phyloP scores from a whole-genome alignment of 202 grass and related monocot genomes.

The Setaria viridis region DNA sequence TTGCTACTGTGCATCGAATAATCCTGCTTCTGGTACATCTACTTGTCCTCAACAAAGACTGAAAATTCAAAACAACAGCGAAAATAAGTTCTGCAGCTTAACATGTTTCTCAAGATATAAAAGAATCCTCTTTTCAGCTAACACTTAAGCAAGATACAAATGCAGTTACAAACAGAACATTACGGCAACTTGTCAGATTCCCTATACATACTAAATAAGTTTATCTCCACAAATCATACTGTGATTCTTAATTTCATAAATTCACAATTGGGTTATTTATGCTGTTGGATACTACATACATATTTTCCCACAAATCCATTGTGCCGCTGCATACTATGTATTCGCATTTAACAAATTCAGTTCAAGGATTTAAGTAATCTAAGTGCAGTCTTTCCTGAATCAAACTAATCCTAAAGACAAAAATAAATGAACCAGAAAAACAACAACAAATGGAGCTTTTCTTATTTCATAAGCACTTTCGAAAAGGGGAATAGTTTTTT shows the following conservation, averaged over 20 bases:
- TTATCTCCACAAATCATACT: not conserved
- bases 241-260: not conserved
- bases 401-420: constrained; percentile 18
- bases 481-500: not conserved
- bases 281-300: not conserved
- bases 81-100: constrained; percentile 3
- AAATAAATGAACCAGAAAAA: not conserved
- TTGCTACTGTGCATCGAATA: constrained; percentile 49
- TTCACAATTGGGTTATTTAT: not conserved
- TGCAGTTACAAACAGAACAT: not conserved
- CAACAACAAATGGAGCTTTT: not conserved
- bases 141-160: constrained; percentile 3
- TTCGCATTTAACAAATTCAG: no score
- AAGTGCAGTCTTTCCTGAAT: not conserved
- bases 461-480: not conserved
- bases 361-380: no score
- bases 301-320: not conserved
- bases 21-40: constrained; percentile 51
- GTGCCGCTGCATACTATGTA: not conserved
- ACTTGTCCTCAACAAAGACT: constrained; percentile 51
- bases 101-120: not conserved
- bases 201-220: not conserved
- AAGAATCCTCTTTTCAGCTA: not conserved
- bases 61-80: constrained; percentile 20
- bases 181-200: not conserved